A percentile compares a stretch with the other conserved stretches of the same genome.
These are phyloP conservation scores for Fusarium zealandicum DNA, from an alignment of 2,329 filamentous ascomycete species.

Conservation along the genomic window DNA sequence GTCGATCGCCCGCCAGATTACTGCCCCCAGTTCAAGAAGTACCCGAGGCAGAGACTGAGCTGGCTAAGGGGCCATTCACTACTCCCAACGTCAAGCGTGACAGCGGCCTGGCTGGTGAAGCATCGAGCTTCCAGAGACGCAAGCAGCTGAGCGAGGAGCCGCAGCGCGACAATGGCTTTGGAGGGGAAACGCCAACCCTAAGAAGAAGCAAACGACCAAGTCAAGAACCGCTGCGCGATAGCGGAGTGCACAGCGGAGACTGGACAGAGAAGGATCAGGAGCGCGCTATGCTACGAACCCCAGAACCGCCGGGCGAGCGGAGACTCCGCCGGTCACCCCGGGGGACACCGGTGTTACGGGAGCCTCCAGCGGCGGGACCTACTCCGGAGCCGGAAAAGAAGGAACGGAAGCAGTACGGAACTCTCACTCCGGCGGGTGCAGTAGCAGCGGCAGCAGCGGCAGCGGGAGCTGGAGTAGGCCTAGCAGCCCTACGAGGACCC, in stretches of 20 bases:
- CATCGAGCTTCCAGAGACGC: slow-evolving; percentile 48
- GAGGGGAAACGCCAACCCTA: slow-evolving; percentile 53
- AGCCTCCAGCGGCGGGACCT: slow-evolving; percentile 46
- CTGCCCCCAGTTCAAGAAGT: slow-evolving; percentile 61
- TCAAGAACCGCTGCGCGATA: slow-evolving; percentile 57
- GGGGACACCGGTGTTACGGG: slow-evolving; percentile 51
- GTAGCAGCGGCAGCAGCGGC: slow-evolving; percentile 20
- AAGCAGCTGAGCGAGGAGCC: slow-evolving; percentile 46
- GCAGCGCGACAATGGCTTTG: slow-evolving; percentile 60
- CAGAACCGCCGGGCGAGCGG: slow-evolving; percentile 41
- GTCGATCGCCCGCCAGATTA: slow-evolving; percentile 53
- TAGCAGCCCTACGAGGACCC: slow-evolving; percentile 27
- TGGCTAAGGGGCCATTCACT: slow-evolving; percentile 15
- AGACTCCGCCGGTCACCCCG: slow-evolving; percentile 45
- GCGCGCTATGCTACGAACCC: slow-evolving; percentile 37
- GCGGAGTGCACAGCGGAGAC: slow-evolving; percentile 63
- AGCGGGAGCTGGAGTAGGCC: slow-evolving; percentile 19
- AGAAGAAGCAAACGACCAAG: slow-evolving; percentile 46
- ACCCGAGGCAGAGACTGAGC: slow-evolving; percentile 53
- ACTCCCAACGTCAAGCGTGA: slow-evolving; percentile 47
- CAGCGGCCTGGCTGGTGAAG: slow-evolving; percentile 48
- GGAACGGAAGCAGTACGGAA: slow-evolving; percentile 43
- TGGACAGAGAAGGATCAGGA: slow-evolving; percentile 46
- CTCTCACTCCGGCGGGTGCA: slow-evolving; percentile 31
- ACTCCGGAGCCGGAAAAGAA: slow-evolving; percentile 57